Evolutionary conservation across 208 protist species (phyloP).

Genomic region (Porcisia hertigi): DNA sequence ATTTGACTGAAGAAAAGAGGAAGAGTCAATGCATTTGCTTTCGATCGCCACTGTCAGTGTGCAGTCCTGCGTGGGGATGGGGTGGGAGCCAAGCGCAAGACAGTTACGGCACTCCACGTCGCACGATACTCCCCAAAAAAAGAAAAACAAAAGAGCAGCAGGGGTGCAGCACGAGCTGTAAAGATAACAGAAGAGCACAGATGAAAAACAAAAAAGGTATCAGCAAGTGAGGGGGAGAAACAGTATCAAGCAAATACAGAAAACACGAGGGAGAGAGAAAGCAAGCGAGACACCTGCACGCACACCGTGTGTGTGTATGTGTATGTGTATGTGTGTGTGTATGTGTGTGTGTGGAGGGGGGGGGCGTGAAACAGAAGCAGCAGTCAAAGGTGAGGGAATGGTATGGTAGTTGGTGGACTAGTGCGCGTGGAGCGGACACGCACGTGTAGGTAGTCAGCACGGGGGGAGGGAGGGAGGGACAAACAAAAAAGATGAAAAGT

Average conservation of each 20-base stretch:
- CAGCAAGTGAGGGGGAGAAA: too few relatives aligned
- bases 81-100: background rate
- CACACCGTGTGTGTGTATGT: background rate
- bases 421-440: background rate
- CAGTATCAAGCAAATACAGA: too few relatives aligned
- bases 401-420: background rate
- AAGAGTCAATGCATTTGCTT: too few relatives aligned
- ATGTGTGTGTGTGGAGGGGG: background rate
- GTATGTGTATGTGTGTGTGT: constrained; percentile 3
- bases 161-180: background rate
- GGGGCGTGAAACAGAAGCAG: background rate
- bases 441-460: too few relatives aligned
- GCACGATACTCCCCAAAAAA: background rate
- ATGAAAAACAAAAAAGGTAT: too few relatives aligned
- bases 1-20: too few relatives aligned
- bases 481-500: too few relatives aligned
- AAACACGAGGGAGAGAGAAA: too few relatives aligned
- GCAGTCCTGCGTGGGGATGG: background rate
- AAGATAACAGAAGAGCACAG: too few relatives aligned
- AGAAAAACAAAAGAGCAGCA: background rate
- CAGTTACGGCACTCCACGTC: background rate
- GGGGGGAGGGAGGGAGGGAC: too few relatives aligned
- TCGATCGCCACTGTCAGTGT: background rate
- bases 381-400: background rate
- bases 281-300: too few relatives aligned